phyloP scores from a whole-genome alignment of 345 rosid species.

The Passiflora organensis region DNA sequence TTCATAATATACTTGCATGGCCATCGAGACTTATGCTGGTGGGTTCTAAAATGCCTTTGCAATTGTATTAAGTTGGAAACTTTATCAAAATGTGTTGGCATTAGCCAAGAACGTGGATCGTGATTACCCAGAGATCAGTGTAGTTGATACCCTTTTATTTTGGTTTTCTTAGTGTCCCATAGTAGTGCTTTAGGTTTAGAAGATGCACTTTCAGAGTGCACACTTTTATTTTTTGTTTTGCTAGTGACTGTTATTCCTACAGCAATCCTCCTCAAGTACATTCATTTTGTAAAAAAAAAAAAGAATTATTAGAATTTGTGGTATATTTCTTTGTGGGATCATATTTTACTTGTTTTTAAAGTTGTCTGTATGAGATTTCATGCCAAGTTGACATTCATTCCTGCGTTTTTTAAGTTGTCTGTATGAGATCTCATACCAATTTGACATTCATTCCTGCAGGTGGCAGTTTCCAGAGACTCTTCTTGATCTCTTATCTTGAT shows the following conservation, averaged over 20 bases:
- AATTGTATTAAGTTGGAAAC: background rate
- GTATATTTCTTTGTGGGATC: background rate
- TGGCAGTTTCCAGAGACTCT: constrained; percentile 78
- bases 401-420: constrained; percentile 14
- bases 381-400: constrained; percentile 7
- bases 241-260: background rate
- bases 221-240: background rate
- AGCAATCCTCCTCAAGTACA: no score
- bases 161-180: background rate
- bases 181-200: background rate
- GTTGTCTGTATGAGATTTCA: background rate
- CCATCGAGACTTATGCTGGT: background rate
- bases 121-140: background rate
- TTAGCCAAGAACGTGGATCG: background rate
- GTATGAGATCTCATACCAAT: background rate
- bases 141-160: background rate
- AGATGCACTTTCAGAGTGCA: background rate
- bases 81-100: background rate
- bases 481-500: constrained; percentile 93
- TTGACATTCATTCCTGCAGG: constrained; percentile 37
- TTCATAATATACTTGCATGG: no score
- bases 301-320: background rate
- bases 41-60: no score
- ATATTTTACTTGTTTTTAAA: background rate
- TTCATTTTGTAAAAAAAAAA: background rate